phyloP scores from a whole-genome alignment of 768 basidiomycete species.

The Boletus rufocinnamomeus region DNA sequence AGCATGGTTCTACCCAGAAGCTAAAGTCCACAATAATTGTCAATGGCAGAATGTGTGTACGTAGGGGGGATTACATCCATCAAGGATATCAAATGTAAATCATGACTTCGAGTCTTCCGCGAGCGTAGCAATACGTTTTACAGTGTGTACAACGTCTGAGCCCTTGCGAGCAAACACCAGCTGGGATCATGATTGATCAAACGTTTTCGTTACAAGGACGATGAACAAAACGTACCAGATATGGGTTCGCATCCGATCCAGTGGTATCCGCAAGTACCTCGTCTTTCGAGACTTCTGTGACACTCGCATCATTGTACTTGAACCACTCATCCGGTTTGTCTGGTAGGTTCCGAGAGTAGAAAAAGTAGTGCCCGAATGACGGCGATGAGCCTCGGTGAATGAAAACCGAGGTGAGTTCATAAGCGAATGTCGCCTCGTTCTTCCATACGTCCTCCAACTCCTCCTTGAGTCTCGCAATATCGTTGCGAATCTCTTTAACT shows the following conservation, averaged over 20 bases:
- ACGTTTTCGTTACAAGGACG: background rate
- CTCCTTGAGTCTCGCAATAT: conserved; percentile 56
- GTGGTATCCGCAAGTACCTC: conserved; percentile 91
- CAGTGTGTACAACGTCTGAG: conserved; percentile 77
- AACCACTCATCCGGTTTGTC: conserved; percentile 84
- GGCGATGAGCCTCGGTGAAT: conserved; percentile 89
- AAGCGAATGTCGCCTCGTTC: conserved; percentile 64
- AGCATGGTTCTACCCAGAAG: conserved; percentile 19
- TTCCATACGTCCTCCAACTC: conserved; percentile 77
- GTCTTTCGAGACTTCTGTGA: conserved; percentile 70
- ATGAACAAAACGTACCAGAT: conserved; percentile 59
- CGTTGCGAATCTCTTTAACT: conserved; percentile 54
- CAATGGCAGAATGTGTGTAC: conserved; percentile 15
- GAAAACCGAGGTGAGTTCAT: conserved; percentile 93
- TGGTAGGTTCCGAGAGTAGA: conserved; percentile 89
- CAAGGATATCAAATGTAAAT: conserved; percentile 32
- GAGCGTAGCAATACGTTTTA: conserved; percentile 55
- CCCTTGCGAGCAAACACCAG: conserved; percentile 84
- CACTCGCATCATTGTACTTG: conserved; percentile 94
- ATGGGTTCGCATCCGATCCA: conserved; percentile 88
- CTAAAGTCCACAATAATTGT: conserved; percentile 9
- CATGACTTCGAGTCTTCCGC: conserved; percentile 33
- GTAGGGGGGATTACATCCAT: conserved; percentile 20
- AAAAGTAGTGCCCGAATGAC: conserved; percentile 93
- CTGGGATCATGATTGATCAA: conserved; percentile 39